Conservation (phyloP, 2,329 filamentous ascomycete species). For the Albophoma yamanashiensis region DNA sequence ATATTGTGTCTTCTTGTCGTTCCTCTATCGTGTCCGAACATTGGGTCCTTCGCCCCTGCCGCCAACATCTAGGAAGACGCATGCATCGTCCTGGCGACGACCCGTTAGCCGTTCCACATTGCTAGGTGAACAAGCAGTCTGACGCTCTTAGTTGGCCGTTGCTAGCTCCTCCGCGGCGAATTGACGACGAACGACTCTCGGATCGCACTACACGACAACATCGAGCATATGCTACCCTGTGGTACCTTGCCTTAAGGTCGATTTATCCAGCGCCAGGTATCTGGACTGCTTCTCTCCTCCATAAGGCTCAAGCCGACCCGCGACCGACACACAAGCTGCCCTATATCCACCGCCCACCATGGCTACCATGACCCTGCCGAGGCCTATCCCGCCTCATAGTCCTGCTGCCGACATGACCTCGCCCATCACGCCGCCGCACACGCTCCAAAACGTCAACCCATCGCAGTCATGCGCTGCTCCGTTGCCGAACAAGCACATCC, state of each 20-base stretch:
- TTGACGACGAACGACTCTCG: not conserved
- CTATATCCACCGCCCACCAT: constrained; percentile 20
- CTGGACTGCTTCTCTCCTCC: not conserved
- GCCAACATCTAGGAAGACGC: not conserved
- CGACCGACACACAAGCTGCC: not conserved
- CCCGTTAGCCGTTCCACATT: not conserved
- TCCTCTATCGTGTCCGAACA: not conserved
- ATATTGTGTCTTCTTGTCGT: not conserved
- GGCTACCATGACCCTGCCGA: constrained; percentile 44
- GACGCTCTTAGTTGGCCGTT: not conserved
- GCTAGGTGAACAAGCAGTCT: not conserved
- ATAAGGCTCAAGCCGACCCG: not conserved
- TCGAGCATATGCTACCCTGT: not conserved
- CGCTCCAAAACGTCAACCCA: constrained; percentile 21
- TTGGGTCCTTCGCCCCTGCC: not conserved
- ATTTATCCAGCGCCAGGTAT: not conserved
- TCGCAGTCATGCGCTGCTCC: constrained; percentile 22
- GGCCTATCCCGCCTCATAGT: constrained; percentile 34
- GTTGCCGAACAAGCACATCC: constrained; percentile 82
- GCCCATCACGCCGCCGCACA: constrained; percentile 27
- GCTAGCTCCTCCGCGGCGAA: not conserved
- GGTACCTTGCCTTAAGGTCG: not conserved
- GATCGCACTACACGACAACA: not conserved
- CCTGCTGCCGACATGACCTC: constrained; percentile 28
- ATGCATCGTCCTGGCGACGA: not conserved